Base-by-base conservation (phyloP, 2,329 filamentous ascomycete species). In the Hypomyces perniciosus region DNA sequence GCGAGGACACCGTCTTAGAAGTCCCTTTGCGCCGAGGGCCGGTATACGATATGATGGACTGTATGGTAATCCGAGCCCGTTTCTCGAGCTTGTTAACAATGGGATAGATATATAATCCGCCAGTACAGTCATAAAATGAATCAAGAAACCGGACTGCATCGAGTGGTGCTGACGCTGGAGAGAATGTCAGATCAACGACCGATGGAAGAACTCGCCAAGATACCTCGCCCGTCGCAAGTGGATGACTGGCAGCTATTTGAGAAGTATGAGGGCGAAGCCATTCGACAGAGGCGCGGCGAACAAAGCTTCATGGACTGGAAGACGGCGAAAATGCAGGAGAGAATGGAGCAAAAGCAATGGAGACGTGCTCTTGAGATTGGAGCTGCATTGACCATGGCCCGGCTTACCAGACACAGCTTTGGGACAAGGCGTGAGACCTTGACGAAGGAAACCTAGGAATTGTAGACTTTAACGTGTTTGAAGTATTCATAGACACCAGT, bases 1-100 rank as follows among this genome's bases (percentile, higher is more conserved):
- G 27, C 66, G 80, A 43, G 78, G 79, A 2, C 66, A 76, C 53
- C 65, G 62, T 31, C 67, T 83, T 20, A 71, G 71, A 54, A 81
- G 79, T 50, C 67, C 71, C 1, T 69, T 75, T 51, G 77, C 79
- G 4, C 80, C 80, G 1, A 59, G 61, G 34, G 75, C 68, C 2
- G 80, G 80, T 2, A 59, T 83, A 29, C 68, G 80, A 53, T 83
- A 81, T 54, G 80, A 83, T 59, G 80, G 80, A 46, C 56, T 80
- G 77, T 81, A 65, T 63, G 77, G 27, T 13, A 26, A 9, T 10
- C 12, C 37, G 26, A 39, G 12, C 8, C 7, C 12, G 7, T 8
- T 29, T 39, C 30, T 9, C 9, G 9, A 12, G 27, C 5, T 27
- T 49, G 5, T 34, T 45, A n/a, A 49, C 30, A 1, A 0, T 13